These are phyloP conservation scores for Chalara sp. DNA, from an alignment of 2,329 filamentous ascomycete species.

Conservation along the genomic window DNA sequence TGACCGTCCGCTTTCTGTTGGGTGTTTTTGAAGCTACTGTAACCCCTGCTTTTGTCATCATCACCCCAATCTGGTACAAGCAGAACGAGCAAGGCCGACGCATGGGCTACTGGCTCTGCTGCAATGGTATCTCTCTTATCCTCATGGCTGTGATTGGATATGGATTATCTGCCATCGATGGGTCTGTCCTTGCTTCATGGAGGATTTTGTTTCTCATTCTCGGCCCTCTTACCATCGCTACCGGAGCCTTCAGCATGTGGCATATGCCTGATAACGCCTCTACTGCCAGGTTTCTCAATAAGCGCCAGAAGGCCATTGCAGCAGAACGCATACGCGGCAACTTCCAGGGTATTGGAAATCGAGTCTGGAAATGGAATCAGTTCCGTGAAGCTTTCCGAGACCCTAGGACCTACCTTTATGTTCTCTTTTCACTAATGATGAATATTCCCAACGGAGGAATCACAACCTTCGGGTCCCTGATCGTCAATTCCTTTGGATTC, in stretches of 20 bases:
- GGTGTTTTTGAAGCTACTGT: slow-evolving; percentile 47
- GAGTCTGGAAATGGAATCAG: slow-evolving; percentile 11
- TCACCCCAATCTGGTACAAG: slow-evolving; percentile 33
- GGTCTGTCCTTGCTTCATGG: slow-evolving; percentile 30
- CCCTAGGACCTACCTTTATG: slow-evolving; percentile 12
- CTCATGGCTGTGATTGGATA: slow-evolving; percentile 42
- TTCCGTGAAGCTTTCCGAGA: slow-evolving; percentile 12
- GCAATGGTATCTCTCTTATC: slow-evolving; percentile 33
- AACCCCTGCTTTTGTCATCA: slow-evolving; percentile 48
- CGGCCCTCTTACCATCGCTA: slow-evolving; percentile 4
- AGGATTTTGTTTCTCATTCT: slow-evolving; percentile 36
- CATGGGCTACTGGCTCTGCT: slow-evolving; percentile 41
- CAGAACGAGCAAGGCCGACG: slow-evolving; percentile 32
- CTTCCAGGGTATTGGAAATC: slow-evolving; percentile 14
- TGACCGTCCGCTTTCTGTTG: slow-evolving; percentile 45
- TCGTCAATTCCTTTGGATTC: slow-evolving; percentile 17
- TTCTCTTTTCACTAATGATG: slow-evolving; percentile 8
- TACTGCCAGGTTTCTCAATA: slow-evolving; percentile 8
- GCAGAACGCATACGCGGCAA: slow-evolving; percentile 14
- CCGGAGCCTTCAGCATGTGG: neutral
- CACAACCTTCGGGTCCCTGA: slow-evolving; percentile 12
- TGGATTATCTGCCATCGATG: slow-evolving; percentile 36
- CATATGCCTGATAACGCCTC: slow-evolving; percentile 8
- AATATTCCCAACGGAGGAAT: slow-evolving; percentile 15
- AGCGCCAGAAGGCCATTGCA: slow-evolving; percentile 10